Evolutionary conservation across 2,329 filamentous ascomycete genomes (phyloP), one percentile per base, ranked within the genome.

Genomic region (Tolypocladium nubicola): DNA sequence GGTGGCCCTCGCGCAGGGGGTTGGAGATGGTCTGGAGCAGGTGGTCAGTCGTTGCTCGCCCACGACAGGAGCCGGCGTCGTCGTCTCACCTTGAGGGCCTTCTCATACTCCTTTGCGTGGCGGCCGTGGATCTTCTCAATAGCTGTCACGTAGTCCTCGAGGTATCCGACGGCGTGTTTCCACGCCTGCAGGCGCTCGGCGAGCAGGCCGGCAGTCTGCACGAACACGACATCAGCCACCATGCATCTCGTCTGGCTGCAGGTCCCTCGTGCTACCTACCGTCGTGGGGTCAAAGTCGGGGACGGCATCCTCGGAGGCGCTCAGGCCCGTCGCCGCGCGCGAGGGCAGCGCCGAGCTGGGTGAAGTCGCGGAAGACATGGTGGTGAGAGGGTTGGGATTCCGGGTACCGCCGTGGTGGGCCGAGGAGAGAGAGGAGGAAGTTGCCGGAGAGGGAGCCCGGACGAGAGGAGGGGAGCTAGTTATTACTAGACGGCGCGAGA

Each of bases 71-170:
- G 47, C 26, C 6, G 26, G 26, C 19, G 26, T 9, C 33, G 10
- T 7, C 47, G 5, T n/a, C 47, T 37, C 54, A 73, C 87, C 85
- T 97, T 99, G 67, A 97, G 75, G 11, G 94, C 86, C 74, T 89
- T 93, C 76, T 97, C 92, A 68, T 96, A 96, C 72, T 97, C 93
- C 77, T 96, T 97, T 56, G 90, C 85, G 65, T 96, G 88, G 13
- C 83, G 81, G 68, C 86, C 87, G 69, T 97, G 87, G 58, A 90
- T 79, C 79, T 93, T 97, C 72, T 96, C 91, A 4, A 91, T 89
- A 8, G 88, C 86, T 37, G 77, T 78, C 66, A 97, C 80, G 71
- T 97, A 99, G 55, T 96, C 90, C 73, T 97, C 91, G 53, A 99
- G 80, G 69, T 96, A 93, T 57, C 80, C 89, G 61, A 91, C 89